phyloP scores from a whole-genome alignment of 2,329 filamentous ascomycete genomes.

The Emmonsiellopsis sp. region DNA sequence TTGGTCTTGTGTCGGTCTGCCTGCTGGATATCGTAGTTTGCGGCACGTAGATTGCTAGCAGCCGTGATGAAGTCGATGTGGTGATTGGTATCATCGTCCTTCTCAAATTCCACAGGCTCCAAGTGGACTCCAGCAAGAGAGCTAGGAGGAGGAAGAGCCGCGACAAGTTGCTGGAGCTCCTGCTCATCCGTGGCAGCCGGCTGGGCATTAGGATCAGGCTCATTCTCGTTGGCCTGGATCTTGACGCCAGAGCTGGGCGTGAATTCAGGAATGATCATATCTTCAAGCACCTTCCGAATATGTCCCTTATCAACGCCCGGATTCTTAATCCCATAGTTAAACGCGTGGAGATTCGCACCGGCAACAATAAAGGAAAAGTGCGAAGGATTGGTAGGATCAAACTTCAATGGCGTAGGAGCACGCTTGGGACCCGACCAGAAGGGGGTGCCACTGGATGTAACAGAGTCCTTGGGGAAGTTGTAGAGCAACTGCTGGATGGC shows the following conservation, averaged over 20 bases:
- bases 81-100: constrained; percentile 95
- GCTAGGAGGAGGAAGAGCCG: constrained; percentile 67
- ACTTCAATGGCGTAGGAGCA: constrained; percentile 83
- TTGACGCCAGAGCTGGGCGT: constrained; percentile 81
- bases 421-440: constrained; percentile 99
- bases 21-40: constrained; percentile 94
- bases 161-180: constrained; percentile 65
- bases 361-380: constrained; percentile 84
- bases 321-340: constrained; percentile 96
- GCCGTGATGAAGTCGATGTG: constrained; percentile 99
- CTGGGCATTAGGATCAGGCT: constrained; percentile 80
- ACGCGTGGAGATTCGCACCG: constrained; percentile 86
- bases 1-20: constrained; percentile 97
- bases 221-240: constrained; percentile 93
- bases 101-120: constrained; percentile 90
- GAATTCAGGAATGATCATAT: constrained; percentile 95
- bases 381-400: constrained; percentile 73
- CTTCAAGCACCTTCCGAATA: constrained; percentile 72
- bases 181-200: constrained; percentile 59
- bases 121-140: constrained; percentile 81
- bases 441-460: constrained; percentile 74
- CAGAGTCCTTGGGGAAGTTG: constrained; percentile 94
- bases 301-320: constrained; percentile 61
- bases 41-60: constrained; percentile 88
- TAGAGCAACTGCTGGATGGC: constrained; percentile 89